Conservation (phyloP, 352 stramenopile species). For the Globisporangium okanoganense region DNA sequence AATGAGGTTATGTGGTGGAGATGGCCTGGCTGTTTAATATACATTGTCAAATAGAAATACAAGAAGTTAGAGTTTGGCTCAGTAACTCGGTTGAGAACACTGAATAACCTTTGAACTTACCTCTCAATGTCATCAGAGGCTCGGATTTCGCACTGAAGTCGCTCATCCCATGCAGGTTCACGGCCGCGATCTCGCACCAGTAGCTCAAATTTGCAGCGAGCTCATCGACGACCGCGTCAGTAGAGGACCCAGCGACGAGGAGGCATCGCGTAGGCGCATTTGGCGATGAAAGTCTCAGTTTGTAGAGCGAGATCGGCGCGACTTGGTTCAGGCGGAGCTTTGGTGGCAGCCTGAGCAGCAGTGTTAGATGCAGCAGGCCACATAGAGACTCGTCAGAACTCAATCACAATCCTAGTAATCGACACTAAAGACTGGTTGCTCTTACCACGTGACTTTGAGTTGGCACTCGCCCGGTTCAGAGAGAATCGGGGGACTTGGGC, state of each 20-base stretch:
- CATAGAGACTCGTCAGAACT: not conserved
- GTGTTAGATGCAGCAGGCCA: not conserved
- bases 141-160: slow-evolving; percentile 36
- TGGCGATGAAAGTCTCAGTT: slow-evolving; percentile 30
- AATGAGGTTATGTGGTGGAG: slow-evolving; percentile 4
- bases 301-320: slow-evolving; percentile 63
- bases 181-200: slow-evolving; percentile 35
- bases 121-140: slow-evolving; percentile 24
- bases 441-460: slow-evolving; percentile 37
- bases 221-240: slow-evolving; percentile 22
- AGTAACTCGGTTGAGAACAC: not conserved
- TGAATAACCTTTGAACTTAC: slow-evolving; percentile 10
- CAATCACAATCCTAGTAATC: not conserved
- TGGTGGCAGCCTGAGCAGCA: slow-evolving; percentile 23
- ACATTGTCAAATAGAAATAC: slow-evolving; percentile 5
- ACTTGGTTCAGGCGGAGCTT: slow-evolving; percentile 35
- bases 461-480: slow-evolving; percentile 14
- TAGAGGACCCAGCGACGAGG: slow-evolving; percentile 28
- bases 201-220: slow-evolving; percentile 44
- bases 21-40: slow-evolving; percentile 12
- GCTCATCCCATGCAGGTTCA: slow-evolving; percentile 58
- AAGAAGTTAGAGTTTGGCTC: not conserved
- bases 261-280: slow-evolving; percentile 13
- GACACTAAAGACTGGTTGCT: not conserved
- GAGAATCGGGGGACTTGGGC: slow-evolving; percentile 22